Evolutionary conservation across 805 yeast species (phyloP), one percentile per base, ranked within the genome.

Genomic region (Starmerella ratchasimensis): DNA sequence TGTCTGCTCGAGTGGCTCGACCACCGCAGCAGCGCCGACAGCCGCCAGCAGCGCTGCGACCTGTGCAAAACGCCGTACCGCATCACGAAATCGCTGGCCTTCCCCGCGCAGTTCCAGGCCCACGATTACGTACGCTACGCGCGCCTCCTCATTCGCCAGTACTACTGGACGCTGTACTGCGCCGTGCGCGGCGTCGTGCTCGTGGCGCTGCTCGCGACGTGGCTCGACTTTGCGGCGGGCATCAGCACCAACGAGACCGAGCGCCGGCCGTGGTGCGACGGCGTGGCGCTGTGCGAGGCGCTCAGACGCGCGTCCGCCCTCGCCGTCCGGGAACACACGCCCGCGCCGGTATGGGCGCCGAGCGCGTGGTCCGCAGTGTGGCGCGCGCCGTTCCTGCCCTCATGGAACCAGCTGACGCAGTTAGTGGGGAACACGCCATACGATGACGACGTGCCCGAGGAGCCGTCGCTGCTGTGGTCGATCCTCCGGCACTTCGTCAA

Each of bases 1-100:
- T 90, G 99, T 57, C 60, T 88, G 32, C 62, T 74, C 50, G 90
- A 82, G 52, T 88, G 98, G 98, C 68, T 90, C 28, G 65, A 68
- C 35, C 84, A 74, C 53, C 65, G 80, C 15, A 64, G n/a, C 22
- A 21, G 28, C 4, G 13, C 23, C 10, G n/a, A 14, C 5, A 28
- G 35, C 14, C 27, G 6, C 15, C 21, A 22, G 21, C 22, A 19
- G 8, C 21, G 23, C 27, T 90, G 97, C 67, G 97, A 88, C 56
- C 80, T 90, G 28, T 90, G 97, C 57, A 78, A 83, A 50, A 64
- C 79, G 25, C 71, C 74, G 21, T 84, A 79, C 57, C 67, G 64
- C 39, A 80, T 80, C 56, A 66, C 68, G 22, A 78, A 82, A 28
- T 66, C 73, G 2, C 80, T 77, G 54, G 57, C 71, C 33, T 77